These are phyloP conservation scores for Jamesozyma hellenica DNA, from an alignment of 805 yeast species.

Conservation along the genomic window DNA sequence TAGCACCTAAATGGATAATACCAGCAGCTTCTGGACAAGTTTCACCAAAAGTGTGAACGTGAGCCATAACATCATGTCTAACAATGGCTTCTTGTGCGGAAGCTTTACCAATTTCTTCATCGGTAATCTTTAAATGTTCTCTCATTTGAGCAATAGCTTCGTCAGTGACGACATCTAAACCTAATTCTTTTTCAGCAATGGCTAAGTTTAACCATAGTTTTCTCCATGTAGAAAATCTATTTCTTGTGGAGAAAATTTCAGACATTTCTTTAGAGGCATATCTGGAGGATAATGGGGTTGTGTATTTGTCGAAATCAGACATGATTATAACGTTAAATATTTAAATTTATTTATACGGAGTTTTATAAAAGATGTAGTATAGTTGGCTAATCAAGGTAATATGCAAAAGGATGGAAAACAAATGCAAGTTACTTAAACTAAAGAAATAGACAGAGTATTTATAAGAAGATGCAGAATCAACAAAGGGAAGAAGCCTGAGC, in stretches of 20 bases:
- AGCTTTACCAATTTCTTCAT: slow-evolving; percentile 85
- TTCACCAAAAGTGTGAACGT: slow-evolving; percentile 89
- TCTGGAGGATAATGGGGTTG: slow-evolving; percentile 91
- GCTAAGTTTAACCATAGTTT: slow-evolving; percentile 93
- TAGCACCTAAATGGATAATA: slow-evolving; percentile 95
- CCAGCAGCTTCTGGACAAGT: slow-evolving; percentile 95
- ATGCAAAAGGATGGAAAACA: no score
- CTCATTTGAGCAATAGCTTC: slow-evolving; percentile 86
- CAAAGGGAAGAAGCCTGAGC: no score
- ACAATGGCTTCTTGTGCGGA: slow-evolving; percentile 92
- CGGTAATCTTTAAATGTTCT: slow-evolving; percentile 69
- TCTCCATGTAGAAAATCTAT: slow-evolving; percentile 97
- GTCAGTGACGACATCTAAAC: slow-evolving; percentile 73
- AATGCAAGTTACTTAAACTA: not conserved
- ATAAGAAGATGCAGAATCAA: no score
- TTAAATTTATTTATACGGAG: no score
- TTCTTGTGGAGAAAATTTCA: slow-evolving; percentile 78
- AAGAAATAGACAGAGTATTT: not conserved
- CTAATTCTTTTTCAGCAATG: slow-evolving; percentile 87
- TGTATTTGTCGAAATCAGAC: slow-evolving; percentile 55
- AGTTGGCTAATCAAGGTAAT: no score
- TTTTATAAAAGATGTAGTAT: no score
- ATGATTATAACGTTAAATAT: slow-evolving; percentile 10
- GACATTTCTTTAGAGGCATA: slow-evolving; percentile 98
- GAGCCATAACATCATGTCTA: slow-evolving; percentile 99